Conservation (phyloP, 2,329 filamentous ascomycete species). For the Scedosporium minutisporum region DNA sequence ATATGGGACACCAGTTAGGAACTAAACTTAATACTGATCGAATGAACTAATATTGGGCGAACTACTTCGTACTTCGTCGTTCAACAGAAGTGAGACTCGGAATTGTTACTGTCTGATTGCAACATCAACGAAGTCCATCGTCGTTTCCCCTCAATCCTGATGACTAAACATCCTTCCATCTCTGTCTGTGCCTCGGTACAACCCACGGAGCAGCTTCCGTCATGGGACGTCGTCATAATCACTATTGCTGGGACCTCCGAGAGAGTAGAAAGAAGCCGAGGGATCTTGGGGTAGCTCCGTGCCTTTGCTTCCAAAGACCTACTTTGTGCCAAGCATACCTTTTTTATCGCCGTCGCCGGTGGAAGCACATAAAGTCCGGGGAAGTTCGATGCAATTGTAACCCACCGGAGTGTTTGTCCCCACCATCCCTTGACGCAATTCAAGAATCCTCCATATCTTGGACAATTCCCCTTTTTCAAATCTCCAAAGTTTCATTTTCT, state of each 20-base stretch:
- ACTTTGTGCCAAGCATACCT: not conserved
- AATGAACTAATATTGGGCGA: too few relatives aligned
- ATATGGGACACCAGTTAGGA: too few relatives aligned
- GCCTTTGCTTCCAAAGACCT: not conserved
- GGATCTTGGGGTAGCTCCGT: not conserved
- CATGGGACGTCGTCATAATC: not conserved
- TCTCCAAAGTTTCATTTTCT: not conserved
- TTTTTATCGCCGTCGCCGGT: not conserved
- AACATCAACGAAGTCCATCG: too few relatives aligned
- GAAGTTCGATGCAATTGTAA: not conserved
- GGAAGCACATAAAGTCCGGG: not conserved
- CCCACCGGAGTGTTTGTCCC: too few relatives aligned
- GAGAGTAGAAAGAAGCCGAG: not conserved
- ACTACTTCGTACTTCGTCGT: too few relatives aligned
- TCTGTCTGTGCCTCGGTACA: not conserved
- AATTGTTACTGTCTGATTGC: too few relatives aligned
- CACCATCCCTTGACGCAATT: not conserved
- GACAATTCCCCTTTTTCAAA: not conserved
- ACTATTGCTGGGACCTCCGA: not conserved
- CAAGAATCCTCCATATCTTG: not conserved
- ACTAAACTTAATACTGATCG: too few relatives aligned
- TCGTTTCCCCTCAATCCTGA: not conserved
- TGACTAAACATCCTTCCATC: not conserved
- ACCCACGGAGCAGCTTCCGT: not conserved
- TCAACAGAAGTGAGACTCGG: too few relatives aligned